These are phyloP conservation scores for Colletotrichum sp. DNA, from an alignment of 2,329 filamentous ascomycete genomes.

Conservation along the genomic window DNA sequence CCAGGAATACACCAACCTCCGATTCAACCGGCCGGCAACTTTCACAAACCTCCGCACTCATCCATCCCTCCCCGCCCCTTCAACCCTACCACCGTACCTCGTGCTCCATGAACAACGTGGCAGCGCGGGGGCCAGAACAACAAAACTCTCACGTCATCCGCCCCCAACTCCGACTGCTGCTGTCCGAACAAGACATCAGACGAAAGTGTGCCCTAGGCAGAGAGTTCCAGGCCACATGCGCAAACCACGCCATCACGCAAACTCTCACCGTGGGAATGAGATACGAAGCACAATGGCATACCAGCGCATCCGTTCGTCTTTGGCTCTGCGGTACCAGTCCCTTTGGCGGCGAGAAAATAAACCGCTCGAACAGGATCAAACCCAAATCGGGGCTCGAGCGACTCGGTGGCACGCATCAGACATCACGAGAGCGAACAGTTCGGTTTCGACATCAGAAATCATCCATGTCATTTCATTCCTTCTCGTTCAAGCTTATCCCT, in stretches of 20 bases:
- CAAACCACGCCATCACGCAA: neutral
- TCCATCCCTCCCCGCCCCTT: neutral
- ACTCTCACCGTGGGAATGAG: neutral
- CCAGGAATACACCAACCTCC: neutral
- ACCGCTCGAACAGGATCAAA: neutral
- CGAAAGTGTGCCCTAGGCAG: neutral
- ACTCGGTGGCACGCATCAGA: neutral
- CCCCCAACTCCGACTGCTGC: neutral
- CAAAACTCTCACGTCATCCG: neutral
- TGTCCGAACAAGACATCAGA: neutral
- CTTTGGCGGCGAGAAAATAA: neutral
- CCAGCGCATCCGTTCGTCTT: neutral
- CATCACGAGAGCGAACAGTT: neutral
- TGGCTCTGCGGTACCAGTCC: neutral
- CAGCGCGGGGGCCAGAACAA: neutral
- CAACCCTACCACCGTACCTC: neutral
- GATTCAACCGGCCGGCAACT: neutral
- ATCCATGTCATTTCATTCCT: conserved; percentile 16
- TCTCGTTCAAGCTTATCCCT: neutral
- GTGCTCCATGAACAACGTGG: neutral
- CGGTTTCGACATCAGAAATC: neutral
- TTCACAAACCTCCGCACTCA: neutral
- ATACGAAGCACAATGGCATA: neutral
- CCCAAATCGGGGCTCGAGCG: neutral
- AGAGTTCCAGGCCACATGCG: neutral